A percentile compares a stretch with the other conserved stretches of the same genome.
phyloP scores from a whole-genome alignment of 2,329 filamentous ascomycete species.

The Aureobasidium sp. region DNA sequence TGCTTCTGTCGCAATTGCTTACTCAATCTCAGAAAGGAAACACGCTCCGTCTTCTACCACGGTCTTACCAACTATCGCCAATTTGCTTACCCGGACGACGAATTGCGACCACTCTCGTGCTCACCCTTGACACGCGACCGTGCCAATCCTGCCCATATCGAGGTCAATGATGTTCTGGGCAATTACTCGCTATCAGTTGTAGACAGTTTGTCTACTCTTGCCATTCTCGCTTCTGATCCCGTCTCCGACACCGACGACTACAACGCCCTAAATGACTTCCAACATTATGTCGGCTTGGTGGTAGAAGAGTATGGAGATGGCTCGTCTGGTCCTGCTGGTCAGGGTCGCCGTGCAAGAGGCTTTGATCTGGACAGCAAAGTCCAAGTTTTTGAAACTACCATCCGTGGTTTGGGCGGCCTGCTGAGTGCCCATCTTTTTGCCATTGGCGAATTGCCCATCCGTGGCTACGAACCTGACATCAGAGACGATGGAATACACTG shows the following conservation, averaged over 20 bases:
- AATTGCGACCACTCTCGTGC: slow-evolving; percentile 82
- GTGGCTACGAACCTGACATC: slow-evolving; percentile 57
- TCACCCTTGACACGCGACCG: slow-evolving; percentile 74
- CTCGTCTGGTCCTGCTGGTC: slow-evolving; percentile 55
- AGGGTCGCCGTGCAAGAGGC: slow-evolving; percentile 64
- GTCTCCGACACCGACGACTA: slow-evolving; percentile 44
- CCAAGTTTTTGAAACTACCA: slow-evolving; percentile 97
- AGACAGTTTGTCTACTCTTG: slow-evolving; percentile 88
- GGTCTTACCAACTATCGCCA: slow-evolving; percentile 93
- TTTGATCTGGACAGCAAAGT: slow-evolving; percentile 98
- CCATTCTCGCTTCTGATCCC: slow-evolving; percentile 75
- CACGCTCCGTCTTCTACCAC: slow-evolving; percentile 81
- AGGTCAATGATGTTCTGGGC: slow-evolving; percentile 88
- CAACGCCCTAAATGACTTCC: slow-evolving; percentile 55
- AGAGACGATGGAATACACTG: slow-evolving; percentile 49
- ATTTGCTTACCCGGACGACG: slow-evolving; percentile 92
- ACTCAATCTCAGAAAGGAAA: slow-evolving; percentile 32
- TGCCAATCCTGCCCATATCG: slow-evolving; percentile 68
- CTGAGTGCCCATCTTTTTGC: slow-evolving; percentile 92
- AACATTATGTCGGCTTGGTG: slow-evolving; percentile 66
- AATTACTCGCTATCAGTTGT: slow-evolving; percentile 96
- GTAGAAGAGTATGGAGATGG: slow-evolving; percentile 85
- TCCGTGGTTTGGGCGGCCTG: slow-evolving; percentile 81
- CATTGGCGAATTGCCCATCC: slow-evolving; percentile 78
- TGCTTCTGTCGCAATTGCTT: background rate